These are phyloP conservation scores for Artemisia tridentata DNA, from an alignment of 129 eudicot genomes.

Conservation along the genomic window DNA sequence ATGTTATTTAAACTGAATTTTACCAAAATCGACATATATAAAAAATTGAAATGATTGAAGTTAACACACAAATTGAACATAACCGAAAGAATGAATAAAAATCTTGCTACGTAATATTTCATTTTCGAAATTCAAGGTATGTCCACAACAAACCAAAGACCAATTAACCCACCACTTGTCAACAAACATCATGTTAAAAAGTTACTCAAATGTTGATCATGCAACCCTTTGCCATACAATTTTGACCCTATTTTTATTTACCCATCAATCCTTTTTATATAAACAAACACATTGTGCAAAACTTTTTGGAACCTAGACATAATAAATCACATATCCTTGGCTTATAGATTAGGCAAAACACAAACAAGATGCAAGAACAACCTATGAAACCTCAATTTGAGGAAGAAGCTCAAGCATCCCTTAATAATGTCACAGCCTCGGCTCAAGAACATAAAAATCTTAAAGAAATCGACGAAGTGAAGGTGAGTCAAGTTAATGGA, in stretches of 20 bases:
- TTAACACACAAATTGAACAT: too few relatives aligned
- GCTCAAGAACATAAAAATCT: conserved; percentile 27
- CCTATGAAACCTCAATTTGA: conserved; percentile 39
- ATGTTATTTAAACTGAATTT: too few relatives aligned
- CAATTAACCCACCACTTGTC: conserved; percentile 38
- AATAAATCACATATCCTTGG: conserved; percentile 24
- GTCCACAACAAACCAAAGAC: conserved; percentile 22
- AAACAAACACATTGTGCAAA: conserved; percentile 2
- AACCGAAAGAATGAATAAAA: too few relatives aligned
- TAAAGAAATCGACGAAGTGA: background rate
- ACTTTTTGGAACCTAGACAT: conserved; percentile 9
- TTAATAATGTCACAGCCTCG: background rate
- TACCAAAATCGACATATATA: too few relatives aligned
- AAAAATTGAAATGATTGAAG: too few relatives aligned
- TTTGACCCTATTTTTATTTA: conserved; percentile 15
- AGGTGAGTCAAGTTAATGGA: conserved; percentile 21
- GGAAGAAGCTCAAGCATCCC: conserved; percentile 26
- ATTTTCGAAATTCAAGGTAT: conserved; percentile 1
- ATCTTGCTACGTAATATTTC: background rate
- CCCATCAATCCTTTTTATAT: conserved; percentile 6
- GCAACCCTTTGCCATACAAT: conserved; percentile 9
- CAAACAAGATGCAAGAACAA: conserved; percentile 35
- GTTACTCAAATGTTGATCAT: conserved; percentile 11
- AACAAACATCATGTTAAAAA: conserved; percentile 18
- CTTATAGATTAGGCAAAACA: conserved; percentile 31